These are phyloP conservation scores for Scedosporium apiospermum DNA, from an alignment of 2,329 filamentous ascomycete species.

Conservation along the genomic window DNA sequence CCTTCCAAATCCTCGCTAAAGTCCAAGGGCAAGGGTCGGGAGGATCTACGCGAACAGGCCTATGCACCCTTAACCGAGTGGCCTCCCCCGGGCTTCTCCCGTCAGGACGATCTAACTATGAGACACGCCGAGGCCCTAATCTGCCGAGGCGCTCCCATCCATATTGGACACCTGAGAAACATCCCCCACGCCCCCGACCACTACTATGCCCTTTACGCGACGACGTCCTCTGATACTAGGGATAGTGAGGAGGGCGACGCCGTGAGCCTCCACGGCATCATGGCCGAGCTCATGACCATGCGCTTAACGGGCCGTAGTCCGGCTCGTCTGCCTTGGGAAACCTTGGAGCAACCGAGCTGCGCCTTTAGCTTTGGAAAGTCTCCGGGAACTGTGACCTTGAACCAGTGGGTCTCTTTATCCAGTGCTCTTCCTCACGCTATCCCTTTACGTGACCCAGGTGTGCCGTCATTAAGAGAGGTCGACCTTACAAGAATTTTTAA, in stretches of 20 bases:
- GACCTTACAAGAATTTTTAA: conserved; percentile 47
- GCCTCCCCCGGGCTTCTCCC: conserved; percentile 44
- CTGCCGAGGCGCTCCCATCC: conserved; percentile 45
- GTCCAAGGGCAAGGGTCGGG: conserved; percentile 29
- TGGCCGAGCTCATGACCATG: conserved; percentile 50
- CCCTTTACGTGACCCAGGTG: conserved; percentile 47
- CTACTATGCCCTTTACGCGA: conserved; percentile 37
- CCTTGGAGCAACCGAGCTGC: conserved; percentile 65
- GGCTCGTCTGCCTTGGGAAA: conserved; percentile 52
- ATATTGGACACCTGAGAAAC: conserved; percentile 42
- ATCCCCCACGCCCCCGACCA: conserved; percentile 46
- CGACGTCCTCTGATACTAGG: conserved; percentile 29
- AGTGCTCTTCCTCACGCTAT: conserved; percentile 47
- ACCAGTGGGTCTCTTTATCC: conserved; percentile 54
- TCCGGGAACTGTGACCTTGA: conserved; percentile 63
- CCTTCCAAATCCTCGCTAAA: conserved; percentile 13
- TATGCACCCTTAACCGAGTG: conserved; percentile 25
- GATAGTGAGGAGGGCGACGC: conserved; percentile 33
- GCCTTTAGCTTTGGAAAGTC: conserved; percentile 56
- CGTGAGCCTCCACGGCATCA: conserved; percentile 41
- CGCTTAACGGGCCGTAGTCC: conserved; percentile 32
- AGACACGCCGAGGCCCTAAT: conserved; percentile 48
- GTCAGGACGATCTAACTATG: conserved; percentile 39
- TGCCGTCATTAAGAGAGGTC: conserved; percentile 47
- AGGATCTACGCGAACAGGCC: conserved; percentile 19